Base-by-base conservation (phyloP, 176 grass and related monocot genomes). In the Tuctoria greenei region DNA sequence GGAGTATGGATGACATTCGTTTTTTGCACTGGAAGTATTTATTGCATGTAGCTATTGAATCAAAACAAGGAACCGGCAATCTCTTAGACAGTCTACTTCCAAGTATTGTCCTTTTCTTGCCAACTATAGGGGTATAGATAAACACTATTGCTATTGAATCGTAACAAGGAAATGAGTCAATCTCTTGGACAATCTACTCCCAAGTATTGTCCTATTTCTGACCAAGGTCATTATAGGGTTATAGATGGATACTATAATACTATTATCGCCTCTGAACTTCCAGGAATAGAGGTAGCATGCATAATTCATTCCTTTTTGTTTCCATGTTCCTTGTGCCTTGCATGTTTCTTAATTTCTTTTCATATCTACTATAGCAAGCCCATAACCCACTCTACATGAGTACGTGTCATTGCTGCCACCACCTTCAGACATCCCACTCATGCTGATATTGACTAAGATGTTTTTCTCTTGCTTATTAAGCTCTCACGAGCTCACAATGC, bases 141-240 rank as follows among this genome's bases (percentile, higher is more conserved):
- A 42, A 60, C 5, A 6, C 26, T 55, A 8, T 43, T 4, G 10
- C 42, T 44, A 44, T 12, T 44, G 0, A 6, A 40, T 40, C 14
- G 26, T 70, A 58, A 84, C 60, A 51, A 64, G 26, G 44, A 61
- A 60, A 8, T 0, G 1, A 84, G 5, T 59, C 13, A 12, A 52
- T 74, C 12, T 67, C 43, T 42, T 80, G 43, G 49, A 50, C 41
- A 67, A 17, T 79, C 7, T 79, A 51, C 31, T 71, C 61, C 49
- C 50, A 61, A 51, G 73, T 40, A 59, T 8, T 49, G 28, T 60
- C 54, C 16, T 74, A 8, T 60, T 46, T 64, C 18, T 61, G 26
- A 23, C 51, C 17, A 61, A 73, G 69, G 21, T 64, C 45, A 66
- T 14, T 54, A 26, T 25, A 20, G 46, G 23, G 45, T 37, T 55